Evolutionary conservation across 202 grass and related monocot species (phyloP), one percentile per base, ranked within the genome.

Genomic region (Setaria italica): DNA sequence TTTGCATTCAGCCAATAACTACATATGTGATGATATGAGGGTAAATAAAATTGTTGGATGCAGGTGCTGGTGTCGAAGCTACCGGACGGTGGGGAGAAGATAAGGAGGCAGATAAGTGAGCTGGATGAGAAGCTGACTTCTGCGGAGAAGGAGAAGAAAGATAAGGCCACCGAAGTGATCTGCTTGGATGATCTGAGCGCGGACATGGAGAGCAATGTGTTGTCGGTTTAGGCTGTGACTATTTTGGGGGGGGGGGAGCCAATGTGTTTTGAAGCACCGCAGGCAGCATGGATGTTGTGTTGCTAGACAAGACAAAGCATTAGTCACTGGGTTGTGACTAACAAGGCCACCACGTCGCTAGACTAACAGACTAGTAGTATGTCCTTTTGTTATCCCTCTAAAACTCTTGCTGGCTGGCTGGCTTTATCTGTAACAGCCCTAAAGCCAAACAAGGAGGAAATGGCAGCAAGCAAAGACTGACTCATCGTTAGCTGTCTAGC

Each of bases 51-150:
- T 43, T 70, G 48, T 32, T 89, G 20, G 51, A 25, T 89, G 3
- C 69, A 95, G 96, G 85, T 66, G 11, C 67, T 99, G 86, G 69
- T 99, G 15, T 81, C 88, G 0, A 95, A 67, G 83, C 43, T 48
- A 16, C 93, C 96, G 1, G 96, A 99, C 29, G 48, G 72, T 33
- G 93, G 91, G 7, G 91, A 92, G 5, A 95, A 79, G 87, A 84
- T 95, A n/a, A 95, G 86, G 73, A 92, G 73, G 77, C 96, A 95
- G 55, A 92, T 99, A 55, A 78, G 62, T 8, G 88, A 92, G 74
- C 82, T 95, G 55, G 85, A 89, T 42, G 90, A 88, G 62, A 89
- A 92, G 83, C 76, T 95, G 58, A 56, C 88, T 25, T 85, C 53
- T 57, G 68, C 51, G 0, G 82, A 87, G 56, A 55, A 80, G 50